phyloP scores from a whole-genome alignment of 1,284 basidiomycete genomes.

The Rhodofomes roseus region DNA sequence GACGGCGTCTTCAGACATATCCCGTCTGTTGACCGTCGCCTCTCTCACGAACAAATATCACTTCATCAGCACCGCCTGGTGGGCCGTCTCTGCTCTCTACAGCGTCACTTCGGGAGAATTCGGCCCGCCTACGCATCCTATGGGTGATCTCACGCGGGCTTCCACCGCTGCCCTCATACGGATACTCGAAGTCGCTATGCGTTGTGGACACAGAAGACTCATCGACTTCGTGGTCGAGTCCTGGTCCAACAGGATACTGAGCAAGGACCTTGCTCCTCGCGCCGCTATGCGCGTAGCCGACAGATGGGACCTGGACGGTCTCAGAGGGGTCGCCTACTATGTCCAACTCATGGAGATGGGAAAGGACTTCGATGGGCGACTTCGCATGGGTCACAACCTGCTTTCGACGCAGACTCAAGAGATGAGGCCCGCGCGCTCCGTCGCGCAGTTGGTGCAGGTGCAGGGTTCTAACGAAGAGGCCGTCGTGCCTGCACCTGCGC shows the following conservation, averaged over 20 bases:
- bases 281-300: constrained; percentile 27
- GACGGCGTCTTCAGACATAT: constrained; percentile 11
- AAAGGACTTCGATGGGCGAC: constrained; percentile 12
- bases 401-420: background rate
- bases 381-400: constrained; percentile 2
- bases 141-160: constrained; percentile 6
- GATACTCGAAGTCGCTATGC: constrained; percentile 27
- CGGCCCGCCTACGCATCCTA: constrained; percentile 13
- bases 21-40: constrained; percentile 18
- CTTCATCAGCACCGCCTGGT: constrained; percentile 3
- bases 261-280: constrained; percentile 19
- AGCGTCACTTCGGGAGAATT: constrained; percentile 17
- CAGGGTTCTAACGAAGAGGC: constrained; percentile 5
- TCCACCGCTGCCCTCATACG: constrained; percentile 22
- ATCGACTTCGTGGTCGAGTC: constrained; percentile 20
- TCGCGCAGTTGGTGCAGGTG: background rate
- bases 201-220: constrained; percentile 25
- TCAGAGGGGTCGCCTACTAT: constrained; percentile 28
- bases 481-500: background rate
- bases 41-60: constrained; percentile 11
- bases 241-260: constrained; percentile 24
- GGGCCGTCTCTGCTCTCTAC: constrained; percentile 6
- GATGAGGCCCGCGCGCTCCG: background rate
- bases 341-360: constrained; percentile 26
- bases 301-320: constrained; percentile 15